These are phyloP conservation scores for Jaltomata sinuosa DNA, from an alignment of 257 asterid species.

Conservation along the genomic window DNA sequence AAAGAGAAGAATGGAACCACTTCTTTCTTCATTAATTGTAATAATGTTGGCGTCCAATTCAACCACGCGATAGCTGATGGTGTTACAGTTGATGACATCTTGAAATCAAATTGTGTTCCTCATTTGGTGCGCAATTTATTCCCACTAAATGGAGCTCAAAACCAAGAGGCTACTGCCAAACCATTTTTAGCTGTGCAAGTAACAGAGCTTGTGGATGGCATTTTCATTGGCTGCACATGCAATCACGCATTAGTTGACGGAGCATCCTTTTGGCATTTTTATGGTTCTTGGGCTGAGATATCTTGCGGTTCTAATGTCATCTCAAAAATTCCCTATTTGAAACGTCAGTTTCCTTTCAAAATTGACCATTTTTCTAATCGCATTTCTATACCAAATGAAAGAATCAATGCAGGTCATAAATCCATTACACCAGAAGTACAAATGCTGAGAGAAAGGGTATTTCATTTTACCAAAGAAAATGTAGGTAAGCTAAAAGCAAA, in stretches of 20 bases:
- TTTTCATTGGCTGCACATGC: conserved; percentile 25
- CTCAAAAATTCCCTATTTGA: conserved; percentile 18
- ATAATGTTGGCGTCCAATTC: conserved; percentile 1
- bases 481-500: conserved; percentile 18
- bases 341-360: conserved; percentile 14
- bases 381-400: neutral
- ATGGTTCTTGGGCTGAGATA: neutral
- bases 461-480: conserved; percentile 20
- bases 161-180: conserved; percentile 14
- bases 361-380: neutral
- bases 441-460: conserved; percentile 10
- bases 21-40: neutral
- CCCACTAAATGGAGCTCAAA: conserved; percentile 8
- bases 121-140: conserved; percentile 17
- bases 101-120: conserved; percentile 12
- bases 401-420: neutral
- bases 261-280: conserved; percentile 34
- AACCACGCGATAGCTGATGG: conserved; percentile 8
- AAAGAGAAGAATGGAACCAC: neutral
- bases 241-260: conserved; percentile 30
- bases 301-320: conserved; percentile 14
- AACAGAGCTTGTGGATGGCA: conserved; percentile 36
- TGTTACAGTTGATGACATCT: conserved; percentile 8
- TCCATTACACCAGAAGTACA: neutral
- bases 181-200: conserved; percentile 34